phyloP scores from a whole-genome alignment of 148 eudicot species.

The Polygonum maritimum region DNA sequence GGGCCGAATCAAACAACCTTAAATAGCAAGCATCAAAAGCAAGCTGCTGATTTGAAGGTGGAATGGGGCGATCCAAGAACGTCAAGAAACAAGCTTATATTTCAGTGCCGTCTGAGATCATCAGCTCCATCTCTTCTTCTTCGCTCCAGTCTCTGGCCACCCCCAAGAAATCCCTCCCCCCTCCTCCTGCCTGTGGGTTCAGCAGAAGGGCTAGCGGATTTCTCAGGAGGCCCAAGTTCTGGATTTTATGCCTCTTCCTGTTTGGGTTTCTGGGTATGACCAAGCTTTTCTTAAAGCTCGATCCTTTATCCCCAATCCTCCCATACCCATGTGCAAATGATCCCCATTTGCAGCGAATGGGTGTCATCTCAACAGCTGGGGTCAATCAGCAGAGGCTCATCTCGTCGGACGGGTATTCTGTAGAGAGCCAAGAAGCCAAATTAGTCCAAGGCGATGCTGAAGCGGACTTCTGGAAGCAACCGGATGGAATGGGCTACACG shows the following conservation, averaged over 20 bases:
- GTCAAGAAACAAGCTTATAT: slow-evolving; percentile 60
- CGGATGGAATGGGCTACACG: slow-evolving; percentile 65
- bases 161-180: slow-evolving; percentile 38
- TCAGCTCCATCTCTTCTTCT: slow-evolving; percentile 50
- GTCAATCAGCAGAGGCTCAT: background rate
- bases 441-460: slow-evolving; percentile 13
- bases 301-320: slow-evolving; percentile 31
- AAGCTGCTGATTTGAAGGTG: background rate
- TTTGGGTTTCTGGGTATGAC: slow-evolving; percentile 47
- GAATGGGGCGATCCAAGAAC: slow-evolving; percentile 32
- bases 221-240: slow-evolving; percentile 31
- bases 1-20: background rate
- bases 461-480: slow-evolving; percentile 67
- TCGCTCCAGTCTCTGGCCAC: slow-evolving; percentile 54
- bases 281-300: slow-evolving; percentile 36
- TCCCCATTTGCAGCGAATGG: slow-evolving; percentile 17
- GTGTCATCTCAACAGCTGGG: background rate
- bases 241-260: slow-evolving; percentile 32
- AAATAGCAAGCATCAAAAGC: background rate
- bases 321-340: slow-evolving; percentile 29
- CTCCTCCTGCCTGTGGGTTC: slow-evolving; percentile 14
- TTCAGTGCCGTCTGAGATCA: slow-evolving; percentile 69
- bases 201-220: background rate
- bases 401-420: slow-evolving; percentile 1
- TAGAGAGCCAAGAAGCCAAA: background rate